phyloP scores from a whole-genome alignment of 2,329 filamentous ascomycete species.

The Exophiala mesophila region DNA sequence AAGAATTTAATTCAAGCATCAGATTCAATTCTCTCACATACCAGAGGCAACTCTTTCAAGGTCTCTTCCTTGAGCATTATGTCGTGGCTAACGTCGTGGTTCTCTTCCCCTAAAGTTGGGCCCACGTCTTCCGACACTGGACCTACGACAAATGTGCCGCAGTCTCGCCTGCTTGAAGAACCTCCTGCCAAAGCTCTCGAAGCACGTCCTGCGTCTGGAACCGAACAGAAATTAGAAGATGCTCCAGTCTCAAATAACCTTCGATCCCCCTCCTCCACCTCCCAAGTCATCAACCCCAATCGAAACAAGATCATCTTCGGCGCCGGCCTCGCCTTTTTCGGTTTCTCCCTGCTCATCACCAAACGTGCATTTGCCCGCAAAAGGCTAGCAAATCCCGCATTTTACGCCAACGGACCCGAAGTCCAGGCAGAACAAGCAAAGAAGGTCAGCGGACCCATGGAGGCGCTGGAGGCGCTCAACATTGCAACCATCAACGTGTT shows the following conservation, averaged over 20 bases:
- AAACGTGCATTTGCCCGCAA: conserved; percentile 65
- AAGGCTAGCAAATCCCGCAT: conserved; percentile 60
- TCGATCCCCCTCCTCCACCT: conserved; percentile 8
- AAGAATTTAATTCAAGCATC: not conserved
- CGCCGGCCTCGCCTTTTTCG: conserved; percentile 70
- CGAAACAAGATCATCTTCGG: conserved; percentile 62
- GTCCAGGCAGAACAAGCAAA: conserved; percentile 34
- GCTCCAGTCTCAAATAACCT: conserved; percentile 1
- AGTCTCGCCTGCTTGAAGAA: conserved; percentile 19
- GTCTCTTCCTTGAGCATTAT: too few species aligned
- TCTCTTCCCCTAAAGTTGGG: conserved; percentile 15
- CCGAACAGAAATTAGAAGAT: conserved; percentile 3
- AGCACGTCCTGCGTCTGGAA: conserved; percentile 17
- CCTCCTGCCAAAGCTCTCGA: conserved; percentile 3
- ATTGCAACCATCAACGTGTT: conserved; percentile 82
- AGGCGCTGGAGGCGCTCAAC: conserved; percentile 77
- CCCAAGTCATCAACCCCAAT: conserved; percentile 31
- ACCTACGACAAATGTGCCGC: conserved; percentile 7
- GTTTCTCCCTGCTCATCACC: conserved; percentile 65
- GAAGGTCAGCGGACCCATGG: conserved; percentile 58
- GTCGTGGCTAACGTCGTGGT: conserved; percentile 26
- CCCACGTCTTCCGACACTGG: conserved; percentile 3
- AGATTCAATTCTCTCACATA: not conserved
- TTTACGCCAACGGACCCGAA: conserved; percentile 55
- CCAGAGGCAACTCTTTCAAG: too few species aligned